Conservation (phyloP, 2,329 filamentous ascomycete genomes). For the Talaromyces sp. region DNA sequence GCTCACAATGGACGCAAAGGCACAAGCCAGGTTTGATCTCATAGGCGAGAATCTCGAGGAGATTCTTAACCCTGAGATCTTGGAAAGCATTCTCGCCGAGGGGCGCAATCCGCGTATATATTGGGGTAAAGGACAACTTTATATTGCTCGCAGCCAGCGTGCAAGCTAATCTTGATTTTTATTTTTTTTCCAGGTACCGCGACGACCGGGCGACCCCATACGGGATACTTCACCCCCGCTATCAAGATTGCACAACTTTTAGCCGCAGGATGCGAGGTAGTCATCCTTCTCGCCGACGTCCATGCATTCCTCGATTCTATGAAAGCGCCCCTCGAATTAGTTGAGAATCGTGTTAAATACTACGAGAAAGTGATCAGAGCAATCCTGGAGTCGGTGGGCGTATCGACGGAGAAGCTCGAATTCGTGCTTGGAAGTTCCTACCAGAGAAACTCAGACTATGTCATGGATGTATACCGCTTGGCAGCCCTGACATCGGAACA, state of each 20-base stretch:
- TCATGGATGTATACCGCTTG: slow-evolving; percentile 83
- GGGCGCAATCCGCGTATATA: slow-evolving; percentile 28
- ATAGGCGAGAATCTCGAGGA: slow-evolving; percentile 79
- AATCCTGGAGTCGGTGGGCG: slow-evolving; percentile 69
- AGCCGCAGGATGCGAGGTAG: slow-evolving; percentile 75
- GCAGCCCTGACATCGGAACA: slow-evolving; percentile 66
- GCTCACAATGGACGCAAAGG: slow-evolving; percentile 6
- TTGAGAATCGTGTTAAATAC: slow-evolving; percentile 75
- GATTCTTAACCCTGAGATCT: slow-evolving; percentile 64
- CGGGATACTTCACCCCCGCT: slow-evolving; percentile 81
- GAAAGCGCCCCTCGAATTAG: slow-evolving; percentile 83
- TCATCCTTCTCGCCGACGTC: slow-evolving; percentile 64
- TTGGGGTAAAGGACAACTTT: slow-evolving; percentile 32
- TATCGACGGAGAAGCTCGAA: slow-evolving; percentile 69
- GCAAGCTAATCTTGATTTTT: too few species aligned
- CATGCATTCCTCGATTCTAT: slow-evolving; percentile 50
- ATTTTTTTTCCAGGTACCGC: slow-evolving; percentile 49
- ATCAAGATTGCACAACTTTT: slow-evolving; percentile 89
- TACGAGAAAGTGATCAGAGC: slow-evolving; percentile 72
- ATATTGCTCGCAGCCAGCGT: too few species aligned
- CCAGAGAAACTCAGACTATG: slow-evolving; percentile 63
- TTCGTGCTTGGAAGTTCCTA: slow-evolving; percentile 83
- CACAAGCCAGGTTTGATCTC: slow-evolving; percentile 61
- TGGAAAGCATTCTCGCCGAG: slow-evolving; percentile 27
- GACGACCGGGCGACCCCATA: slow-evolving; percentile 81